A percentile compares a stretch with the other conserved stretches of the same genome.
phyloP scores from a whole-genome alignment of 192 early-diverging fungal species.

The Linnemannia zychae region DNA sequence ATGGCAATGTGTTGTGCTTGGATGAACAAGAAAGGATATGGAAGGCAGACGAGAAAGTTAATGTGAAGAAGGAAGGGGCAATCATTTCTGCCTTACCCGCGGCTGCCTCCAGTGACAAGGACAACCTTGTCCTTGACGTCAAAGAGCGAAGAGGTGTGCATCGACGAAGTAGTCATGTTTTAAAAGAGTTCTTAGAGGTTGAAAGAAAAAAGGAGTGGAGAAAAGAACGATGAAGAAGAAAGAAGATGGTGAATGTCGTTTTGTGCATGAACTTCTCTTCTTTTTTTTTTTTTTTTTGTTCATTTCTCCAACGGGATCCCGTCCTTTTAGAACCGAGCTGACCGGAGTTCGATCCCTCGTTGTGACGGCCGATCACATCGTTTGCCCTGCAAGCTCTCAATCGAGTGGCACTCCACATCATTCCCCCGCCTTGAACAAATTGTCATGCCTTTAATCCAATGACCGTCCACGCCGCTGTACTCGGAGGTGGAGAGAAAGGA shows the following conservation, averaged over 20 bases:
- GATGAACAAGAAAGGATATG: neutral
- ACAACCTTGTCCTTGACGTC: conserved; percentile 84
- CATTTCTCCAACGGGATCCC: neutral
- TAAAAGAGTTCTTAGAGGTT: neutral
- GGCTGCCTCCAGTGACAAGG: conserved; percentile 83
- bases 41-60: neutral
- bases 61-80: neutral
- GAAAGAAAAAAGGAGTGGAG: neutral
- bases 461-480: conserved; percentile 18
- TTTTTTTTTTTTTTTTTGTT: neutral
- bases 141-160: conserved; percentile 71
- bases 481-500: neutral
- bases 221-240: neutral
- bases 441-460: conserved; percentile 11
- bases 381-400: neutral
- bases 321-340: neutral
- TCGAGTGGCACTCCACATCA: neutral
- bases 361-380: conserved; percentile 45
- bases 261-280: conserved; percentile 7
- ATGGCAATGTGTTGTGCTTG: neutral
- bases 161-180: conserved; percentile 39
- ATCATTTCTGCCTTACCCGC: conserved; percentile 46
- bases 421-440: neutral
- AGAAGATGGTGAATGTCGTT: neutral
- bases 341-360: neutral